Evolutionary conservation across 768 basidiomycete species (phyloP), one percentile per base, ranked within the genome.

Genomic region (Paxillus involutus): DNA sequence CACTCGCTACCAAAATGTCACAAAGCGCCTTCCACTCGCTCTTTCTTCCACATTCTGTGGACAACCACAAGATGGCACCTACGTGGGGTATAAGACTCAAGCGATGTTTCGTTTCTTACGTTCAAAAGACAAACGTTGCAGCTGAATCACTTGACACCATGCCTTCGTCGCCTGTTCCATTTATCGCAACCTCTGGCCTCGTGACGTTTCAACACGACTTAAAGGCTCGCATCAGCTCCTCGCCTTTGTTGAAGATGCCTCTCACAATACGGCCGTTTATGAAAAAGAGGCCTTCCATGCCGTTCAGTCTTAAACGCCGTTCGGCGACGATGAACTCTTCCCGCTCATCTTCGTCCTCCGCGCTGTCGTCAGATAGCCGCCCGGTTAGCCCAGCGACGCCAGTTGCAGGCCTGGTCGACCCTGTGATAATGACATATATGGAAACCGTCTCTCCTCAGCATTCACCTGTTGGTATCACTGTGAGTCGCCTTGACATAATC

Each of bases 121-220:
- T 49, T 37, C 26, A 48, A 43, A 56, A 52, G 52, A 59, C 61
- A 51, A 55, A 57, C 53, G 6, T 43, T 51, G 60, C 63, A 56
- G 53, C 9, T 1, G 49, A 64, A 16, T 55, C 55, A 42, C 55
- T 52, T 21, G 40, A 44, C 53, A 21, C 41, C 64, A 67, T 67
- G 66, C 66, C 66, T 52, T 47, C 47, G 4, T 50, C 66, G 55
- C 55, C 58, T 66, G 51, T 59, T 55, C 59, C 66, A 29, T 66
- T 68, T 61, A 61, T 66, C 42, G 57, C 58, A 50, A 50, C 53
- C 56, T 63, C 62, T 26, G 39, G 64, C 62, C 66, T 67, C 53
- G 62, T 68, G 64, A 57, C 62, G 7, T 50, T 67, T 6, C 66
- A 57, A 29, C 66, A 59, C 55, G 64, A 61, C 59, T 68, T 67